Evolutionary conservation across 306 rosid species (phyloP).

Genomic region (Cicer pinnatifidum): DNA sequence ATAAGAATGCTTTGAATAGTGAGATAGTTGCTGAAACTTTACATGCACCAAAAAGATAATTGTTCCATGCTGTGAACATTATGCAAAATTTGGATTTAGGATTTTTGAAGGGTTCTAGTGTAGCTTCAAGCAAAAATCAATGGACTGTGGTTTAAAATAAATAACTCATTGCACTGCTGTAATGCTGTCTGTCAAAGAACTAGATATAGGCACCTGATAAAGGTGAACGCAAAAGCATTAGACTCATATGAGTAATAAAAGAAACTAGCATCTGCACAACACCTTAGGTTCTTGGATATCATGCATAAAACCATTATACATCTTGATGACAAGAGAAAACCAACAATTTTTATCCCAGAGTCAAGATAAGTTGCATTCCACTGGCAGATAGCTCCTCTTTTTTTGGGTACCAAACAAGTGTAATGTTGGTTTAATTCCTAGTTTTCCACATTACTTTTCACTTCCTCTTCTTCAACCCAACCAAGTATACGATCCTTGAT

Average conservation of each 20-base stretch:
- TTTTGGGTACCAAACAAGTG: constrained; percentile 23
- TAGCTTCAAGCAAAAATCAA: constrained; percentile 19
- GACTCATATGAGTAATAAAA: constrained; percentile 15
- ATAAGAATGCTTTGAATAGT: constrained; percentile 10
- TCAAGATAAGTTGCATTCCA: neutral
- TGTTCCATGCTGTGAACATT: constrained; percentile 22
- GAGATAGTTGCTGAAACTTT: constrained; percentile 16
- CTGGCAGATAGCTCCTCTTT: neutral
- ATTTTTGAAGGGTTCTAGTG: constrained; percentile 29
- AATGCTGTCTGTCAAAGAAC: neutral
- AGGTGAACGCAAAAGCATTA: constrained; percentile 26
- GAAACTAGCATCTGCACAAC: constrained; percentile 1
- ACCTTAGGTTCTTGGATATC: constrained; percentile 19
- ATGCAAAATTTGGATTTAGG: constrained; percentile 25
- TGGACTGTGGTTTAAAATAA: constrained; percentile 13
- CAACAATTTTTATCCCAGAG: neutral
- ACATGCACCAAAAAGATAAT: neutral
- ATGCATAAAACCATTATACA: constrained; percentile 13
- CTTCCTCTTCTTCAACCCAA: constrained; percentile 26
- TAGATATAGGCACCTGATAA: constrained; percentile 24
- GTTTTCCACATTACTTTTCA: neutral
- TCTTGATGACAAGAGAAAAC: constrained; percentile 14
- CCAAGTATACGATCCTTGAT: constrained; percentile 15
- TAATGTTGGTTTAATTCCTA: neutral
- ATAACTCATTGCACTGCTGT: neutral